Base-by-base conservation (phyloP, 1,139 yeast genomes). In the Saccharomyces hybrid region DNA sequence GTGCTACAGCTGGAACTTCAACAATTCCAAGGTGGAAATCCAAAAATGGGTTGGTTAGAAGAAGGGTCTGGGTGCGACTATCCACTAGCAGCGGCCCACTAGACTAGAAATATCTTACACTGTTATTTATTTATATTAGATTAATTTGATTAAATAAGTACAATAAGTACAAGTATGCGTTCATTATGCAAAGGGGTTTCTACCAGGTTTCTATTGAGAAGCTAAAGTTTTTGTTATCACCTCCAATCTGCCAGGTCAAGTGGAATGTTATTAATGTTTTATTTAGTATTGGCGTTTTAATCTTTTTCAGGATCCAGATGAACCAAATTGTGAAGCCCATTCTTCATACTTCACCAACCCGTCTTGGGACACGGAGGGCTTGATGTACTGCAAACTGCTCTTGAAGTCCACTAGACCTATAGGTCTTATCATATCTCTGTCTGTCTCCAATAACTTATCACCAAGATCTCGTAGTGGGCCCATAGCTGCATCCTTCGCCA, bases 401-500 rank as follows among this genome's bases (percentile, higher is more conserved):
- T 77, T 77, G 69, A 95, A 95, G 71, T 95, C 99, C 28, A 77
- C 77, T 53, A 90, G 72, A 46, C 79, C 78, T 59, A 95, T 83
- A 0, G 97, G 86, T 56, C 99, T 74, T 56, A 95, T 91, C 60
- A 84, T 85, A 53, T 88, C 96, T 24, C 93, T 85, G 5, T 93
- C 88, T 0, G 97, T 91, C 61, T 83, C 80, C 58, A 95, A 75
- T 57, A 95, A 77, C 55, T 88, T 84, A 59, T 93, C 98, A 2
- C 99, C 99, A 34, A 93, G 76, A 32, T 91, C 85, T 61, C 99
- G 77, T 54, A 95, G 74, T 1, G 99, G 99, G 0, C 98, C 97
- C 97, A 93, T 91, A 1, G 99, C 99, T 2, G 97, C 95, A 71
- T 93, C 99, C 70, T 93, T 93, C 1, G 98, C 97, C 61, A 93